Base-by-base conservation (phyloP, 2,329 filamentous ascomycete species). In the Aulographum hederae region DNA sequence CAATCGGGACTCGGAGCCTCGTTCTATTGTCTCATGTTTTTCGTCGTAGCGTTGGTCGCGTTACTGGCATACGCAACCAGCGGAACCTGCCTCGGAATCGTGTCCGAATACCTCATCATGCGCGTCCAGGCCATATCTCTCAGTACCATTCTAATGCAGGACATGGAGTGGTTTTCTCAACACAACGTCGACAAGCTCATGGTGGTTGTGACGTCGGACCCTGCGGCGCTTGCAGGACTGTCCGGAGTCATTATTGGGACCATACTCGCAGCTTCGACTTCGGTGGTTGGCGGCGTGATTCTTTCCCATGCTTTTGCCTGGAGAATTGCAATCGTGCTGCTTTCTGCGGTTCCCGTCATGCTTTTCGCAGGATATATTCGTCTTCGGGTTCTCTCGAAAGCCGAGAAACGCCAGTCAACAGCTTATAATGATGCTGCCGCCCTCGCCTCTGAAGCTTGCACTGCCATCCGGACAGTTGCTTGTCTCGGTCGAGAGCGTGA, bases 281-380 rank as follows among this genome's bases (percentile, higher is more conserved):
- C 78, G 47, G 68, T 81, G 18, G 39, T 80, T 12, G 69, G 66
- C 0, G 74, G 72, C 2, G 71, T 81, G 33, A 67, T 77, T 18
- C 46, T 82, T 6, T 70, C 75, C 0, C 73, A 78, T 38, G 68
- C 80, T 28, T 60, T 84, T 29, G 73, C 73, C 3, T 84, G 78
- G 78, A 76, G 70, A 44, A 79, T 84, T 37, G 76, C 76, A 1
- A 52, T 84, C 11, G 77, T 84, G 3, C 75, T 74, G 33, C 58
- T 84, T 4, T 65, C 75, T 1, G 61, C 69, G 6, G 69, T 82
- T 0, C 78, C 78, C 0, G 52, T 82, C 6, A 63, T 81, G 4
- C 58, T 84, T 0, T 71, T 70, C 2, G 65, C 74, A 0, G 77
- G 78, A 0, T 64, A 78, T 38, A 69, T 82, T 66, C 67, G 78